These are phyloP conservation scores for Drechslerella coelobrocha DNA, from an alignment of 2,329 filamentous ascomycete species.

Conservation along the genomic window DNA sequence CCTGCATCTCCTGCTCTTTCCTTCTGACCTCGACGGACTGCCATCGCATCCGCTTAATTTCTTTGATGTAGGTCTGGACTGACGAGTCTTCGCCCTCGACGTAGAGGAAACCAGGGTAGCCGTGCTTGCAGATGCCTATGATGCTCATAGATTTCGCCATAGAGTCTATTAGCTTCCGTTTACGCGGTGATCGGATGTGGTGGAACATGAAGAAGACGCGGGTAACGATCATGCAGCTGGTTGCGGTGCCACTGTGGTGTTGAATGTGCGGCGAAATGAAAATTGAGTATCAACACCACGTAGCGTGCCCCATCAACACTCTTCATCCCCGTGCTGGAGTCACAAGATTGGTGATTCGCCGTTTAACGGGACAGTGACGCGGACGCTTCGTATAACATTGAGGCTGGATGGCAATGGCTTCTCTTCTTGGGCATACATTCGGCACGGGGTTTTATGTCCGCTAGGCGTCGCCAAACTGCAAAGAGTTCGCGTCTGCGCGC, in stretches of 20 bases:
- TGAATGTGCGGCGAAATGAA: not conserved
- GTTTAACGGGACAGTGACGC: too few relatives aligned
- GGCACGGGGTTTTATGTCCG: too few relatives aligned
- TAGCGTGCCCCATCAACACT: too few relatives aligned
- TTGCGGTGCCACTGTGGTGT: not conserved
- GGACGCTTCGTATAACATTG: too few relatives aligned
- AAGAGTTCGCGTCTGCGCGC: too few relatives aligned
- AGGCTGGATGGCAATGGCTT: too few relatives aligned
- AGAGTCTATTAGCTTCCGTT: slow-evolving; percentile 25
- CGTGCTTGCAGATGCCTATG: slow-evolving; percentile 44
- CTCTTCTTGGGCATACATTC: too few relatives aligned
- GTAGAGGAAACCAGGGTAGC: slow-evolving; percentile 42
- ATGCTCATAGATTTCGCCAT: slow-evolving; percentile 37
- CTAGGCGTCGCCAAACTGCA: too few relatives aligned
- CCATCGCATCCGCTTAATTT: slow-evolving; percentile 48
- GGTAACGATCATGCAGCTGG: slow-evolving; percentile 21
- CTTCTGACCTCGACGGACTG: slow-evolving; percentile 42
- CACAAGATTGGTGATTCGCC: too few relatives aligned
- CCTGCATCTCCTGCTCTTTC: slow-evolving; percentile 14
- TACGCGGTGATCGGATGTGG: slow-evolving; percentile 32
- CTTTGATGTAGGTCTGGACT: slow-evolving; percentile 27
- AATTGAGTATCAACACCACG: not conserved
- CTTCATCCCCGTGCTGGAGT: too few relatives aligned
- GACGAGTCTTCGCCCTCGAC: slow-evolving; percentile 35
- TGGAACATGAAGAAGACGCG: slow-evolving; percentile 45